Base-by-base conservation (phyloP, 208 protist genomes). In the Trypanosoma avium region DNA sequence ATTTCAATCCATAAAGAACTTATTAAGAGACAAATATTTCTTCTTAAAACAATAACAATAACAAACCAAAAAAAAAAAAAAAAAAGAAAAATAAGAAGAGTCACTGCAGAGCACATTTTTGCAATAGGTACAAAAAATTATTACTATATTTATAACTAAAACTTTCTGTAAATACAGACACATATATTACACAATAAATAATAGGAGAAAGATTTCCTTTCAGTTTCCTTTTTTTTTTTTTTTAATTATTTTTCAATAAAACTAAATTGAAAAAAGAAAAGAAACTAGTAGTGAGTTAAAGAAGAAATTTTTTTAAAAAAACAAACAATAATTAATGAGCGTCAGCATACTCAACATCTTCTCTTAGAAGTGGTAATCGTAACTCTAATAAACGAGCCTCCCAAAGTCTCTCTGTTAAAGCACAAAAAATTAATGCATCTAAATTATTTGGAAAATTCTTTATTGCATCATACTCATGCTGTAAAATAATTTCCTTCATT, bases 361-460 rank as follows among this genome's bases (percentile, higher is more conserved):
- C 36, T 0, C 61, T 32, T 30, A 55, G 32, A 54, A 67, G 35
- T 36, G 61, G 61, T 21, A 67, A 35, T 27, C 50, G 48, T 22
- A 67, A 22, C 22, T 17, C 12, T 35, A 26, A 26, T 22, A 67
- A 46, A 40, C 38, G 61, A 8, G 48, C 50, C 22, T 63, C 64
- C 64, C 54, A 63, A 2, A 61, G 33, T 26, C 81, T 65, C 56
- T 63, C 63, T 19, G 68, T 40, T 48, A 87, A 27, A 1, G 67
- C 64, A 29, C 46, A 70, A 53, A 83, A 70, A 21, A 60, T 74
- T 8, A 81, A 30, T 15, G 66, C 62, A 43, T 68, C 67, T 17
- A 79, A 54, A 2, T 42, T 43, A 19, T 57, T 47, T 10, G 73
- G 77, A 13, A 81, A 52, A 24, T 17, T 36, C 13, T 33, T 15